phyloP scores from a whole-genome alignment of 164 flowering plant species.

The Chimonanthus praecox region DNA sequence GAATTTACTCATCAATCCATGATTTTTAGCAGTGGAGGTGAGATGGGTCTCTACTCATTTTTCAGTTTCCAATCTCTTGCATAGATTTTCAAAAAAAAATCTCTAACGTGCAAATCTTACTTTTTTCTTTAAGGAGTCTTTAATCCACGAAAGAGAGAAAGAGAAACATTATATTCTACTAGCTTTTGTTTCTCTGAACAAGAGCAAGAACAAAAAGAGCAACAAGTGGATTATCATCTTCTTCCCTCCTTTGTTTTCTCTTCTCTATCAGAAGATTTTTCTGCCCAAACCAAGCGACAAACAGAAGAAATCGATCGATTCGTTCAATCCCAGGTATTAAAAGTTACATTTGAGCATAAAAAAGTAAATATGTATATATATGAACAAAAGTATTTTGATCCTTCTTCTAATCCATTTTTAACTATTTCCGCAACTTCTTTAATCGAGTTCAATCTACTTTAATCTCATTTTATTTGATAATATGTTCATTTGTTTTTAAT shows the following conservation, averaged over 20 bases:
- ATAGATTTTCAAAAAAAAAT: background rate
- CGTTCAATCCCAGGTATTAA: constrained; percentile 62
- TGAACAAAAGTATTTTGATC: too few species aligned
- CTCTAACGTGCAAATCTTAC: background rate
- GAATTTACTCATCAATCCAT: constrained; percentile 7
- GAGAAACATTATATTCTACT: constrained; percentile 47
- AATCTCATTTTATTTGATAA: background rate
- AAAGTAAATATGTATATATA: too few species aligned
- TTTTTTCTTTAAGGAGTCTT: constrained; percentile 6
- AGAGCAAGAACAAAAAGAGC: constrained; percentile 30
- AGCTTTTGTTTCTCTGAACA: constrained; percentile 64
- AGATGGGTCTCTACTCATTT: background rate
- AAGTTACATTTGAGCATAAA: too few species aligned
- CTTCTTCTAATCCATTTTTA: background rate
- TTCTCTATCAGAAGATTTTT: constrained; percentile 39
- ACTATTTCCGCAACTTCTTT: background rate
- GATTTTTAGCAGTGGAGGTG: constrained; percentile 11
- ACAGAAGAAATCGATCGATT: constrained; percentile 64
- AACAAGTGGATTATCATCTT: constrained; percentile 8
- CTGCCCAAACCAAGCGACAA: constrained; percentile 51
- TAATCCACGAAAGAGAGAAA: constrained; percentile 54
- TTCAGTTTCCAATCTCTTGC: background rate
- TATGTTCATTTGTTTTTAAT: too few species aligned
- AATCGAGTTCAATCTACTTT: background rate
- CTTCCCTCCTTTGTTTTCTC: constrained; percentile 23